Evolutionary conservation across 768 basidiomycete species (phyloP).

Genomic region (Clathrus columnatus): DNA sequence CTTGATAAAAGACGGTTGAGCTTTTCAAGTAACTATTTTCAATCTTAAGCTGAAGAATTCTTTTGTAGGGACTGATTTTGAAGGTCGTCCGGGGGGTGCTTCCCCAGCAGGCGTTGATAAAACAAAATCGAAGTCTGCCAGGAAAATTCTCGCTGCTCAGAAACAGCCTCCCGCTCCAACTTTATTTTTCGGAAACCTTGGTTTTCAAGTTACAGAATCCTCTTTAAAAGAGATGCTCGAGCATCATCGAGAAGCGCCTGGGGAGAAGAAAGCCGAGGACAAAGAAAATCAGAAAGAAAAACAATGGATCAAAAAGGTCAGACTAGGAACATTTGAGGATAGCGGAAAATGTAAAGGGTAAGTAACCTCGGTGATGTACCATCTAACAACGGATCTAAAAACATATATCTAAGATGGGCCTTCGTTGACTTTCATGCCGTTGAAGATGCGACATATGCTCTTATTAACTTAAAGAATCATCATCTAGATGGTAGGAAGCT

Average conservation of each 20-base stretch:
- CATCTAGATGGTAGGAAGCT: conserved; percentile 75
- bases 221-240: conserved; percentile 68
- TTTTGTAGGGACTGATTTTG: conserved; percentile 59
- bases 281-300: conserved; percentile 33
- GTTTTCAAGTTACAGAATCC: conserved; percentile 80
- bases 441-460: conserved; percentile 71
- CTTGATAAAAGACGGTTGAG: conserved; percentile 88
- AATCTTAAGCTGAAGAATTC: conserved; percentile 5
- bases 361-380: conserved; percentile 18
- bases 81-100: conserved; percentile 52
- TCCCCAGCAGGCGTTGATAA: conserved; percentile 19
- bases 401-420: conserved; percentile 55
- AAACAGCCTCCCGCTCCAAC: conserved; percentile 80
- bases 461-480: conserved; percentile 81
- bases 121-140: conserved; percentile 54
- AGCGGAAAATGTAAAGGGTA: conserved; percentile 94
- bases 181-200: conserved; percentile 88
- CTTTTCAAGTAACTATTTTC: conserved; percentile 1
- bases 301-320: conserved; percentile 57
- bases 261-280: conserved; percentile 14
- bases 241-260: conserved; percentile 37
- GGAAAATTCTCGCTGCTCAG: conserved; percentile 68
- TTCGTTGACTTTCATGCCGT: conserved; percentile 84
- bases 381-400: background rate
- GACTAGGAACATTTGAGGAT: conserved; percentile 96